A percentile compares a stretch with the other conserved stretches of the same genome.
Conservation (phyloP, 192 early-diverging fungal genomes). For the Dissophora globulifera region DNA sequence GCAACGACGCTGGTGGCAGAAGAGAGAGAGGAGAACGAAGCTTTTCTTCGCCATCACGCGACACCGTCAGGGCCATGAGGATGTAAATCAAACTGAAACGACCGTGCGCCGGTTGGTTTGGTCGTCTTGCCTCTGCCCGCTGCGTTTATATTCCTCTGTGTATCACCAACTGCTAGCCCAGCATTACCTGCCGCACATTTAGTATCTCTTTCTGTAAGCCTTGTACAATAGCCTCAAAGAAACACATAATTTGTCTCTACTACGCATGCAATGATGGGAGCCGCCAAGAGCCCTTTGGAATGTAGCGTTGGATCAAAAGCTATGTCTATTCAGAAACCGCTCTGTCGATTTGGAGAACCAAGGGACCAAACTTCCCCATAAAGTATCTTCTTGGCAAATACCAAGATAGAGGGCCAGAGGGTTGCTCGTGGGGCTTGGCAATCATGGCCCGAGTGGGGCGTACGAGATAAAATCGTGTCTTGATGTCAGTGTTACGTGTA, state of each 20-base stretch:
- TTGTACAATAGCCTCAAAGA: conserved; percentile 17
- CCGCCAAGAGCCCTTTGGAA: no score
- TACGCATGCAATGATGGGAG: no score
- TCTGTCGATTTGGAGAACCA: no score
- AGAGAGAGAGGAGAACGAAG: conserved; percentile 12
- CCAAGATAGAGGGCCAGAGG: background rate
- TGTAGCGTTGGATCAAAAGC: background rate
- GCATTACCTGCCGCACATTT: no score
- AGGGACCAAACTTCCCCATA: background rate
- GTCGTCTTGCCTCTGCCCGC: background rate
- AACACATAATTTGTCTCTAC: no score
- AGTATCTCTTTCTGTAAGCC: background rate
- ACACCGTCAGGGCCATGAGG: background rate
- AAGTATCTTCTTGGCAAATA: conserved; percentile 6
- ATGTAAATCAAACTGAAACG: no score
- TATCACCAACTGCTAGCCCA: no score
- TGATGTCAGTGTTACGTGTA: no score
- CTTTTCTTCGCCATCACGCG: conserved; percentile 15
- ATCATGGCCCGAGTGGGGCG: no score
- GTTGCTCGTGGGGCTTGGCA: background rate
- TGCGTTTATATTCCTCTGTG: no score
- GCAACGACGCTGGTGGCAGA: background rate
- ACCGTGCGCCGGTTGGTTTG: no score
- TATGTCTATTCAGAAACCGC: background rate
- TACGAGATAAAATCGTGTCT: no score